Conservation (phyloP, 176 grass and related monocot genomes). For the Ensete ventricosum region DNA sequence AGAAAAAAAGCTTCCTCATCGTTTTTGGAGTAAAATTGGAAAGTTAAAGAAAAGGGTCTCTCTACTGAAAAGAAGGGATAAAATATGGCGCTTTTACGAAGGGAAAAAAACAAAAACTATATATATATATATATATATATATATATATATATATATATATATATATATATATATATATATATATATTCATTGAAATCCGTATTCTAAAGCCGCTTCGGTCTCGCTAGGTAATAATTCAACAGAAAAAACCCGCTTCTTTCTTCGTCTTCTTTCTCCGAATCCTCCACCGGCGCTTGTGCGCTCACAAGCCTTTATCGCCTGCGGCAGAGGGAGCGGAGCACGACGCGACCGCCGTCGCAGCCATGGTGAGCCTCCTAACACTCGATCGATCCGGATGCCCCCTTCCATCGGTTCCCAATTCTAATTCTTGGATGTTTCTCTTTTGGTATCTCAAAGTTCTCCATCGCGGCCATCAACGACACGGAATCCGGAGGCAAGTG, state of each 20-base stretch:
- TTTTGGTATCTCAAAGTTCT: conserved; percentile 46
- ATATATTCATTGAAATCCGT: no score
- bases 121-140: no score
- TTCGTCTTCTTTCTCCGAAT: neutral
- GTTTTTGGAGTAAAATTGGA: no score
- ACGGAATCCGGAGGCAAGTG: conserved; percentile 53
- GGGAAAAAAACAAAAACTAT: no score
- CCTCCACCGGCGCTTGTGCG: neutral
- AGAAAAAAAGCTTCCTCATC: no score
- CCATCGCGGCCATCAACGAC: conserved; percentile 94
- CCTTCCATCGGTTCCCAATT: neutral
- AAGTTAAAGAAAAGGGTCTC: no score
- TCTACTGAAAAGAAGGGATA: no score
- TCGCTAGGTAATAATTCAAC: no score
- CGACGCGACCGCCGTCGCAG: conserved; percentile 1
- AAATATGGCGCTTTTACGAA: no score
- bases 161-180: no score
- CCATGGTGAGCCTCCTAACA: conserved; percentile 36
- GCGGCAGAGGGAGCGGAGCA: neutral
- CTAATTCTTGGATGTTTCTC: conserved; percentile 1
- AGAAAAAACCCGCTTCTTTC: neutral
- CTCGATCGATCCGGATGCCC: neutral
- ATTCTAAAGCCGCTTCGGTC: no score
- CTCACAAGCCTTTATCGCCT: neutral
- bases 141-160: no score